A percentile compares a stretch with the other conserved stretches of the same genome.
Evolutionary conservation across 805 yeast genomes (phyloP).

Genomic region (Candida dajiaensis): DNA sequence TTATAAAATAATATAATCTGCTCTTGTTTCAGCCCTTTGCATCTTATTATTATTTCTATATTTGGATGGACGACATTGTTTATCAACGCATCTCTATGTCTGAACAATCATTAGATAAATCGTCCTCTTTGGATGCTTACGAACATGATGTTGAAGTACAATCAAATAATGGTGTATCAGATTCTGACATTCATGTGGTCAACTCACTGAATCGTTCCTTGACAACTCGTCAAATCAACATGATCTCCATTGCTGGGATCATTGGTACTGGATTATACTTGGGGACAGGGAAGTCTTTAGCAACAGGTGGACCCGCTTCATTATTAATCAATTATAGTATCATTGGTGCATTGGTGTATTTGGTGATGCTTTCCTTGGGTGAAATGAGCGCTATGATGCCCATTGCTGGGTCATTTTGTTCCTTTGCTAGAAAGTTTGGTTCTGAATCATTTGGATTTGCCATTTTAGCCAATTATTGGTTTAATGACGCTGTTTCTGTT

Average conservation of each 20-base stretch:
- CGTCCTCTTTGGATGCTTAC: not conserved
- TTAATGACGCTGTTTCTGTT: conserved; percentile 37
- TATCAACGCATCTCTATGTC: no score
- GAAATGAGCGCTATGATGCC: conserved; percentile 46
- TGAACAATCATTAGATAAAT: not conserved
- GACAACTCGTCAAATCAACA: conserved; percentile 47
- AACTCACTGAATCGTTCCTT: conserved; percentile 26
- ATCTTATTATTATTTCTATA: no score
- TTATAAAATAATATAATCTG: not conserved
- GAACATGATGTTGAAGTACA: not conserved
- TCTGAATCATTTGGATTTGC: conserved; percentile 48
- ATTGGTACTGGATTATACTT: conserved; percentile 68
- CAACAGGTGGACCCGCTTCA: conserved; percentile 37
- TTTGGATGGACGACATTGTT: not conserved
- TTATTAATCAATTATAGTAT: conserved; percentile 23
- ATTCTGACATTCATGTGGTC: conserved; percentile 6
- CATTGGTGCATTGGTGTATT: conserved; percentile 51
- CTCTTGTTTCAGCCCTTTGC: not conserved
- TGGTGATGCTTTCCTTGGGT: conserved; percentile 55
- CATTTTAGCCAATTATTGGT: conserved; percentile 28
- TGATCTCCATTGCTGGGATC: conserved; percentile 80
- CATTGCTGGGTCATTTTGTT: conserved; percentile 55
- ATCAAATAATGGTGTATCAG: not conserved
- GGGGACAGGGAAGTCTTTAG: conserved; percentile 45
- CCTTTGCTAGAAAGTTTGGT: conserved; percentile 42